A percentile compares a stretch with the other conserved stretches of the same genome.
Conservation (phyloP, 2,329 filamentous ascomycete species). For the Neonectria punicea region DNA sequence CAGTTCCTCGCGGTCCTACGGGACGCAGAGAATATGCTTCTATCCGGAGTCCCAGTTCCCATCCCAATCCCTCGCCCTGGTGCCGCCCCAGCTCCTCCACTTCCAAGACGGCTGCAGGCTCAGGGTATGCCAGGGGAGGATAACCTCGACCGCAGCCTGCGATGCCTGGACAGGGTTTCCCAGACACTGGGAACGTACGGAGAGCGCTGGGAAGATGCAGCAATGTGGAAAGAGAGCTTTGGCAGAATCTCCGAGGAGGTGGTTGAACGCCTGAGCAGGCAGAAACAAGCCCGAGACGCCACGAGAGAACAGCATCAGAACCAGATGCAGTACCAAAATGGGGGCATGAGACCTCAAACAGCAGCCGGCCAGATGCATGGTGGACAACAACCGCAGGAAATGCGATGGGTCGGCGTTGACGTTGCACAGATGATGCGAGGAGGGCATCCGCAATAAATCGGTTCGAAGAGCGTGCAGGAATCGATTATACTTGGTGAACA, state of each 20-base stretch:
- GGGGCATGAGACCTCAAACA: slow-evolving; percentile 39
- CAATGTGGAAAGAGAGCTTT: slow-evolving; percentile 64
- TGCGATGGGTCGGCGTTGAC: slow-evolving; percentile 59
- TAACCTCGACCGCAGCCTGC: slow-evolving; percentile 66
- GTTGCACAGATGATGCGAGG: slow-evolving; percentile 55
- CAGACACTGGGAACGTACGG: slow-evolving; percentile 67
- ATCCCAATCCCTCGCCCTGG: slow-evolving; percentile 58
- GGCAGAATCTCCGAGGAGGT: slow-evolving; percentile 60
- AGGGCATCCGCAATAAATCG: slow-evolving; percentile 26
- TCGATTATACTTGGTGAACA: not conserved
- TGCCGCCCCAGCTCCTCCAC: slow-evolving; percentile 61
- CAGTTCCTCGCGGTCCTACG: slow-evolving; percentile 71
- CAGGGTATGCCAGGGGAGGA: slow-evolving; percentile 53
- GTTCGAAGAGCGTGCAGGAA: not conserved
- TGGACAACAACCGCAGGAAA: slow-evolving; percentile 46
- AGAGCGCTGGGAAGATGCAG: slow-evolving; percentile 68
- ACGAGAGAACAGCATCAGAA: slow-evolving; percentile 50
- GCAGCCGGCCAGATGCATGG: slow-evolving; percentile 31
- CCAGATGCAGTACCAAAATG: slow-evolving; percentile 48
- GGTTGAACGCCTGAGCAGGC: slow-evolving; percentile 54
- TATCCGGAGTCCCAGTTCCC: slow-evolving; percentile 60
- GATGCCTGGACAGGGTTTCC: slow-evolving; percentile 64
- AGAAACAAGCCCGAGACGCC: slow-evolving; percentile 48
- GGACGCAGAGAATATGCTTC: slow-evolving; percentile 66
- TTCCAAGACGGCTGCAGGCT: slow-evolving; percentile 57